phyloP scores from a whole-genome alignment of 2,329 filamentous ascomycete species.

The Thielaviopsis musarum region DNA sequence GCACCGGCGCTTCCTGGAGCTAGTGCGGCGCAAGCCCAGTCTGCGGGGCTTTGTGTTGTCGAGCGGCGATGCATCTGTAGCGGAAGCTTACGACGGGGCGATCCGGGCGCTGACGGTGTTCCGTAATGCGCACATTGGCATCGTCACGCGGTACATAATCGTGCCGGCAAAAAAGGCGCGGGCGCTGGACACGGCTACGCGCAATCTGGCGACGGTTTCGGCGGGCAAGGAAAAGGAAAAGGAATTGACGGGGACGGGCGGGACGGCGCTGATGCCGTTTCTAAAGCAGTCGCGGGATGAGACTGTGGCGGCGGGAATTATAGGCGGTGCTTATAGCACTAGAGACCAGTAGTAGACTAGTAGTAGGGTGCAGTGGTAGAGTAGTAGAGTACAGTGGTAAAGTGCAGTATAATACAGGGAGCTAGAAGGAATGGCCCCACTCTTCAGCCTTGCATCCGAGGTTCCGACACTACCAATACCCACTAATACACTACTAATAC shows the following conservation, averaged over 20 bases:
- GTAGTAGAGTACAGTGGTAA: no score
- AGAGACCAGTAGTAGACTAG: no score
- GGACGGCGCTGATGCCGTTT: conserved; percentile 86
- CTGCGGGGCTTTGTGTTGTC: conserved; percentile 56
- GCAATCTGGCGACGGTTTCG: conserved; percentile 2
- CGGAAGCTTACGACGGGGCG: conserved; percentile 82
- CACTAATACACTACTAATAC: neutral
- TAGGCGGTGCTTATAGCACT: no score
- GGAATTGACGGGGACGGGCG: conserved; percentile 67
- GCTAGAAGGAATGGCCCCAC: no score
- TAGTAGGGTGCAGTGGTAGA: no score
- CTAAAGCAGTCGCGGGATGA: conserved; percentile 93
- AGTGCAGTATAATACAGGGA: no score
- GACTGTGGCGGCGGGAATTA: conserved; percentile 60
- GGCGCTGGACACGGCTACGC: neutral
- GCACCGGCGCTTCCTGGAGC: conserved; percentile 73
- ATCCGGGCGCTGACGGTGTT: conserved; percentile 52
- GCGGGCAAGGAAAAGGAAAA: neutral
- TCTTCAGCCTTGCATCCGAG: no score
- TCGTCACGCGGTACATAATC: conserved; percentile 91
- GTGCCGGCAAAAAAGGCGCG: conserved; percentile 41
- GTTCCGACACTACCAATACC: no score
- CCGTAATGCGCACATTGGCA: conserved; percentile 87
- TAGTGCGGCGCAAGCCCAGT: conserved; percentile 65
- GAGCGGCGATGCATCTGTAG: conserved; percentile 42